phyloP scores from a whole-genome alignment of 148 eudicot genomes.

The Pharnaceum exiguum region DNA sequence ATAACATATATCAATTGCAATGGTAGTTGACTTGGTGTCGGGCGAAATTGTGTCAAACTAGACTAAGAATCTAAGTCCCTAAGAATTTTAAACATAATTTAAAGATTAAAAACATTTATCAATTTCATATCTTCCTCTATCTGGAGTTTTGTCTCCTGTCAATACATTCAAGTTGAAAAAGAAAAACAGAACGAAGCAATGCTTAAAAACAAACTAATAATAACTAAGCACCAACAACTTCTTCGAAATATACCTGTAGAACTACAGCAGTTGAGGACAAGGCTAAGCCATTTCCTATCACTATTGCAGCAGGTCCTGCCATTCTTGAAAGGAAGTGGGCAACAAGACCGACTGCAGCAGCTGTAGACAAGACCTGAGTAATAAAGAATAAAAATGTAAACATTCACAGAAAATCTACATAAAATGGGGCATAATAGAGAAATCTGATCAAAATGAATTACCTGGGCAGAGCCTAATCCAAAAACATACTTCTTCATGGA shows the following conservation, averaged over 20 bases:
- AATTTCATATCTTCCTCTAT: no score
- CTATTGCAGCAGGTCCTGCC: conserved; percentile 93
- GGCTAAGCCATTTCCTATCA: conserved; percentile 97
- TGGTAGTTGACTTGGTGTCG: not conserved
- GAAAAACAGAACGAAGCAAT: no score
- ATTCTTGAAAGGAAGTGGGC: conserved; percentile 64
- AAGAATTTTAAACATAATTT: not conserved
- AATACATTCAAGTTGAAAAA: not conserved
- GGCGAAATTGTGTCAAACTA: not conserved
- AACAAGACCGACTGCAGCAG: conserved; percentile 68
- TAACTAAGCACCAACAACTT: not conserved
- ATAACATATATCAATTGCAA: not conserved
- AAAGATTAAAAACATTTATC: no score
- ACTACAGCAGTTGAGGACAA: conserved; percentile 99
- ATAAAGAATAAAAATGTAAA: conserved; percentile 10
- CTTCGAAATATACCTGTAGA: conserved; percentile 63
- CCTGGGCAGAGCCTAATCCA: conserved; percentile 99
- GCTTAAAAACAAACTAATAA: no score
- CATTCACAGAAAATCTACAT: conserved; percentile 4
- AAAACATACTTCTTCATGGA: conserved; percentile 99
- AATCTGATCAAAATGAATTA: no score
- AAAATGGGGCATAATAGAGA: no score
- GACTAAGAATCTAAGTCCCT: no score
- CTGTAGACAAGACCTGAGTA: conserved; percentile 88
- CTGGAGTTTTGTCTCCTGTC: no score